Evolutionary conservation across 2,329 filamentous ascomycete species (phyloP), one percentile per base, ranked within the genome.

Genomic region (Cladosporium sp.): DNA sequence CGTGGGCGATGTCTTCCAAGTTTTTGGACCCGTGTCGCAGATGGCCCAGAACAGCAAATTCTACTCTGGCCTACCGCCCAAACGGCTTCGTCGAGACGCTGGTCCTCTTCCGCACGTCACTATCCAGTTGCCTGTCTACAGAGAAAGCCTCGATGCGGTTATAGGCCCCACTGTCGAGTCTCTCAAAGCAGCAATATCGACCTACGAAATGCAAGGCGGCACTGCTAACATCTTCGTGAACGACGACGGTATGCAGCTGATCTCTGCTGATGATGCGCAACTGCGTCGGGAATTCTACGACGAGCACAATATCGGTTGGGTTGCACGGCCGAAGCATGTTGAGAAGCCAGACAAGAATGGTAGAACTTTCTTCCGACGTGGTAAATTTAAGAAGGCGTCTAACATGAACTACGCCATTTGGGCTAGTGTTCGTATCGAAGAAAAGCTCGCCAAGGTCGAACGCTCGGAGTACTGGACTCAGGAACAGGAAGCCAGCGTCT

Each of bases 361-460:
- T 49, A 72, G 72, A n/a, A 72, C 74, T 2, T 85, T 83, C 64
- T 60, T 80, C 19, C 78, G 84, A 58, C 78, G 78, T 47, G 86
- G 86, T 61, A 88, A 88, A 70, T 88, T 88, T 76, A 88, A 88
- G 75, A 88, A 88, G 73, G 86, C 86, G 2, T 88, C 85, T 30
- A 88, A 88, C 75, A 88, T 89, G 86, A 89, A 88, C 72, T 88
- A 86, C 68, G 84, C 81, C 7, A 77, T 88, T 58, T 82, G 81
- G 72, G 77, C 87, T 60, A 84, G 82, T 54, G 82, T 83, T 67
- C 80, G 82, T 64, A 85, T 90, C 36, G 88, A 91, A 70, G 88
- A 90, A 51, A 88, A 85, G 74, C 78, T 91, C 3, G 72, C 75
- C 19, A 70, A 73, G 36, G 76, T 87, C 65, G 73, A 84, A 58